These are phyloP conservation scores for Verticillium klebahnii DNA, from an alignment of 2,329 filamentous ascomycete species.

Conservation along the genomic window DNA sequence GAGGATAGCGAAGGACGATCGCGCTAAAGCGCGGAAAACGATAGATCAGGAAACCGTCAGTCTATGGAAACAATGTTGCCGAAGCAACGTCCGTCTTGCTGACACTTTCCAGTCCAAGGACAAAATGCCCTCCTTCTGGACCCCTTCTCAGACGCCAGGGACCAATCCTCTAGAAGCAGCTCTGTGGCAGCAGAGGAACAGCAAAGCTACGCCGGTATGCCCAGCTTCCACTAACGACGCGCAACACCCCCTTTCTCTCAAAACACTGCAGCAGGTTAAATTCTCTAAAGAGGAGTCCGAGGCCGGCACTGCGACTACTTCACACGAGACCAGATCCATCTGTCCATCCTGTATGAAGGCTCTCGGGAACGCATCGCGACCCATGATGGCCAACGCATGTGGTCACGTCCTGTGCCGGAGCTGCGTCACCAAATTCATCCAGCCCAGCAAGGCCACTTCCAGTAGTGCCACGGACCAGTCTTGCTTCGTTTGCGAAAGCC, in stretches of 20 bases:
- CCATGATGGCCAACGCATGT: slow-evolving; percentile 79
- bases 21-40: slow-evolving; percentile 62
- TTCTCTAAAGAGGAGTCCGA: slow-evolving; percentile 67
- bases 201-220: slow-evolving; percentile 68
- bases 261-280: slow-evolving; percentile 67
- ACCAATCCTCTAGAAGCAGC: slow-evolving; percentile 21
- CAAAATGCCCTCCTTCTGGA: slow-evolving; percentile 83
- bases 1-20: slow-evolving; percentile 65
- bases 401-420: slow-evolving; percentile 87
- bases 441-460: slow-evolving; percentile 37
- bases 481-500: slow-evolving; percentile 85
- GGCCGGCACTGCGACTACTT: slow-evolving; percentile 35
- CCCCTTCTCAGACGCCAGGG: slow-evolving; percentile 73
- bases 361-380: slow-evolving; percentile 76
- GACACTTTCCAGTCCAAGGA: slow-evolving; percentile 8
- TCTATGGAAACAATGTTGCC: background rate
- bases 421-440: slow-evolving; percentile 81
- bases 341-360: slow-evolving; percentile 86
- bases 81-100: background rate
- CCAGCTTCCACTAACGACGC: slow-evolving; percentile 65
- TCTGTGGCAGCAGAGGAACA: slow-evolving; percentile 39
- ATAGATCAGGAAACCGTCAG: slow-evolving; percentile 68
- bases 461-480: slow-evolving; percentile 31
- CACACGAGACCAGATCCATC: slow-evolving; percentile 28
- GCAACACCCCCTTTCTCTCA: slow-evolving; percentile 72